These are phyloP conservation scores for Rhododendron henanense DNA, from an alignment of 148 eudicot species.

Conservation along the genomic window DNA sequence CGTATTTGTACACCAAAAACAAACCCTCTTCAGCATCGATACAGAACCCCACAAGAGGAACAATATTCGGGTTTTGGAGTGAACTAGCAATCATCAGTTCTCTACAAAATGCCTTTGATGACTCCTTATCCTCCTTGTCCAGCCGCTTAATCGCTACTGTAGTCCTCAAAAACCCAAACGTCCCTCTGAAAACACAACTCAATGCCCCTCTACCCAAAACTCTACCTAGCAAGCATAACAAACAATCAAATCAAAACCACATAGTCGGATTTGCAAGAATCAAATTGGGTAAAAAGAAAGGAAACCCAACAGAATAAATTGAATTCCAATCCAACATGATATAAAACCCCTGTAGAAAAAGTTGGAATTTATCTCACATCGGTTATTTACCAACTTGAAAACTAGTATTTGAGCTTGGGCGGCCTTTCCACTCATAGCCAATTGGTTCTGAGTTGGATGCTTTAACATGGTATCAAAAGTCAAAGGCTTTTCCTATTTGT, in stretches of 20 bases:
- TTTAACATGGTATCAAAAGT: too few relatives aligned
- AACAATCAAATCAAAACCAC: background rate
- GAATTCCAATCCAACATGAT: background rate
- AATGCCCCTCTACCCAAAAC: constrained; percentile 98
- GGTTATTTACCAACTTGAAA: background rate
- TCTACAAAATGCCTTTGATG: constrained; percentile 90
- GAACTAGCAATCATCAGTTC: constrained; percentile 97
- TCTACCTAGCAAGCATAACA: constrained; percentile 50
- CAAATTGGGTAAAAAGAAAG: background rate
- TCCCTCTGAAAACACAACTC: constrained; percentile 88
- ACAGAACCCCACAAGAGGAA: constrained; percentile 87
- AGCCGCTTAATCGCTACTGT: constrained; percentile 84
- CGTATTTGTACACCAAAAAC: constrained; percentile 91
- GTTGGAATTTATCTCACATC: background rate
- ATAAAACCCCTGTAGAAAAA: background rate
- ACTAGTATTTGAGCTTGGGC: too few relatives aligned
- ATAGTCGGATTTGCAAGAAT: background rate
- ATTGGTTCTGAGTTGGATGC: too few relatives aligned
- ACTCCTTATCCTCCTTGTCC: constrained; percentile 86
- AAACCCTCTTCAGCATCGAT: constrained; percentile 87
- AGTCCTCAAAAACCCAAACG: constrained; percentile 72
- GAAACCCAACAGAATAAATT: constrained; percentile 39
- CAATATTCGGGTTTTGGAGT: constrained; percentile 74
- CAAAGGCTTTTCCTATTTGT: background rate
- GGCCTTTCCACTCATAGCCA: too few relatives aligned